phyloP scores from a whole-genome alignment of 345 rosid species.

The Aurinia saxatilis region DNA sequence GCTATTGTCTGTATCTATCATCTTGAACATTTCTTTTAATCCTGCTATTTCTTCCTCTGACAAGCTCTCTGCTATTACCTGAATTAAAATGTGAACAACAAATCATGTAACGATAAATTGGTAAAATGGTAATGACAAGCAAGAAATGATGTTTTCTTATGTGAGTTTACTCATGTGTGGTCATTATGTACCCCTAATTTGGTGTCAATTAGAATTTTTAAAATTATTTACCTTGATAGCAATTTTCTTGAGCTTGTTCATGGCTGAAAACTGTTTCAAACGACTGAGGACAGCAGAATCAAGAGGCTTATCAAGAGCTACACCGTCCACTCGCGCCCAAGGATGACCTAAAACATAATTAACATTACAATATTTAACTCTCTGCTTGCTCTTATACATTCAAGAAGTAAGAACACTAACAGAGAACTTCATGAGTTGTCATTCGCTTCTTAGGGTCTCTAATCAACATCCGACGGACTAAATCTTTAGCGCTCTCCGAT shows the following conservation, averaged over 20 bases:
- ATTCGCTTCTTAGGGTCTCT: constrained; percentile 78
- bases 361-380: not conserved
- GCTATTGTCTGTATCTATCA: constrained; percentile 83
- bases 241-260: constrained; percentile 94
- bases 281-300: constrained; percentile 89
- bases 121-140: not conserved
- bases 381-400: not conserved
- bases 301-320: constrained; percentile 90
- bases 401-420: constrained; percentile 40
- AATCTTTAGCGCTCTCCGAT: constrained; percentile 83
- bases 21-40: constrained; percentile 83
- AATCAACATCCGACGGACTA: constrained; percentile 75
- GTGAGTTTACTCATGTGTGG: not conserved
- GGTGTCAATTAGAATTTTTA: not conserved
- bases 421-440: constrained; percentile 83
- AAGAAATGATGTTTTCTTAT: not conserved
- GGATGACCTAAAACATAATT: constrained; percentile 66
- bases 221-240: constrained; percentile 62
- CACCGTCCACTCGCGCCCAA: constrained; percentile 83
- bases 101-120: not conserved
- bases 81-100: not conserved
- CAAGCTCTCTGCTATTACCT: constrained; percentile 88
- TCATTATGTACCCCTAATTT: not conserved
- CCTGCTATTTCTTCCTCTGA: constrained; percentile 94
- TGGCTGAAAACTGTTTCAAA: constrained; percentile 86